Conservation (phyloP, 805 yeast species). For the Candida odintsovae region DNA sequence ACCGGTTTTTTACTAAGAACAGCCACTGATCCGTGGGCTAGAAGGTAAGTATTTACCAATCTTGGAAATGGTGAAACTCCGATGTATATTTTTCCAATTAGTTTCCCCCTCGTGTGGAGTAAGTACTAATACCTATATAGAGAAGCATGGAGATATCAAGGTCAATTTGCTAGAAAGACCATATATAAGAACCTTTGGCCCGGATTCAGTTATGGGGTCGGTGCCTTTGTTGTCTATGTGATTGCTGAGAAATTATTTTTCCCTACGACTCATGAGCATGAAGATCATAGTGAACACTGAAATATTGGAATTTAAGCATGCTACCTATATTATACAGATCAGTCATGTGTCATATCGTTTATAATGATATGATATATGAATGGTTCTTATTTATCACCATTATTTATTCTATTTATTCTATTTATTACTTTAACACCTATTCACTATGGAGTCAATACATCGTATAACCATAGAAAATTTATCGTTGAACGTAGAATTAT, state of each 20-base stretch:
- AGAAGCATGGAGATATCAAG: conserved; percentile 90
- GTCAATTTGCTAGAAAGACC: conserved; percentile 66
- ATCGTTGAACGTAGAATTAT: too few relatives aligned
- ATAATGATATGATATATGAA: not conserved
- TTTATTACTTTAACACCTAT: too few relatives aligned
- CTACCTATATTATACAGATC: too few relatives aligned
- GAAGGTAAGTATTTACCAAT: conserved; percentile 29
- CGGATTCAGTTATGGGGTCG: conserved; percentile 74
- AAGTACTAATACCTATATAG: conserved; percentile 28
- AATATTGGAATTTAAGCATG: too few relatives aligned
- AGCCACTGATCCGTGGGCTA: conserved; percentile 44
- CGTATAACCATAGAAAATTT: too few relatives aligned
- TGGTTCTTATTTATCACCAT: not conserved
- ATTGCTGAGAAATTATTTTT: conserved; percentile 29
- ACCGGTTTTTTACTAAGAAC: conserved; percentile 11
- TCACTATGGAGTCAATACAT: too few relatives aligned
- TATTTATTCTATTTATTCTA: conserved; percentile 3
- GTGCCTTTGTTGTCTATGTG: conserved; percentile 62
- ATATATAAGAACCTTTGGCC: conserved; percentile 72
- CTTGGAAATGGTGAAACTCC: not conserved
- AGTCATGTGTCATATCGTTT: too few relatives aligned
- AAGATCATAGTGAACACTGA: conserved; percentile 6
- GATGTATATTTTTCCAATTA: too few relatives aligned
- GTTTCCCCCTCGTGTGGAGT: too few relatives aligned
- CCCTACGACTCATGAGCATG: conserved; percentile 11